Evolutionary conservation across 2,329 filamentous ascomycete species (phyloP).

Genomic region (Fusarium newnesense): DNA sequence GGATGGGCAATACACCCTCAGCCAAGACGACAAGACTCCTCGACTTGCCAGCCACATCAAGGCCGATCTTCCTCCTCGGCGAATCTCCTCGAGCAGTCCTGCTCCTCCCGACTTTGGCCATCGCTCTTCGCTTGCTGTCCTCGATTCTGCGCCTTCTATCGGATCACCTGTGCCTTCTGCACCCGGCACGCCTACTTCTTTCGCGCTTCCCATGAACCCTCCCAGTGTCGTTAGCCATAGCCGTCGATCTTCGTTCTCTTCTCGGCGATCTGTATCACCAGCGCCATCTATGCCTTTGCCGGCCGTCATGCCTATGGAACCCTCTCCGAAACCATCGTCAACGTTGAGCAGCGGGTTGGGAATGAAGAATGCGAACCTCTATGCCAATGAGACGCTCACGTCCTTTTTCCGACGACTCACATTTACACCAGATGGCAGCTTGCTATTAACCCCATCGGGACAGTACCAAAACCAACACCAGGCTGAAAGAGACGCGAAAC

Average conservation of each 20-base stretch:
- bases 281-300: slow-evolving; percentile 93
- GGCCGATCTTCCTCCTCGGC: slow-evolving; percentile 91
- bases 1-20: slow-evolving; percentile 90
- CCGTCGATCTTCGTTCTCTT: slow-evolving; percentile 92
- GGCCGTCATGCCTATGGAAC: slow-evolving; percentile 92
- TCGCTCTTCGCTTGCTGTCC: slow-evolving; percentile 70
- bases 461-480: slow-evolving; percentile 89
- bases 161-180: slow-evolving; percentile 91
- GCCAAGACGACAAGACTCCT: slow-evolving; percentile 72
- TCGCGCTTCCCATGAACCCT: slow-evolving; percentile 92
- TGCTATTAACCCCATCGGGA: slow-evolving; percentile 92
- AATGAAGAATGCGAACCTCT: slow-evolving; percentile 87
- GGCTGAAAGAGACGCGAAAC: slow-evolving; percentile 72
- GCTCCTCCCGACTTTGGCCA: slow-evolving; percentile 84
- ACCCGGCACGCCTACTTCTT: slow-evolving; percentile 92
- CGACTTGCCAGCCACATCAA: slow-evolving; percentile 81
- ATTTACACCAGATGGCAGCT: slow-evolving; percentile 93
- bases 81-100: slow-evolving; percentile 91
- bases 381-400: slow-evolving; percentile 95
- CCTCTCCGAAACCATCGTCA: slow-evolving; percentile 80
- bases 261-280: slow-evolving; percentile 87
- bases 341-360: slow-evolving; percentile 66
- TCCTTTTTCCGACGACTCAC: slow-evolving; percentile 96
- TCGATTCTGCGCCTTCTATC: slow-evolving; percentile 64
- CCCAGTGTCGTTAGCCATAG: slow-evolving; percentile 90